Base-by-base conservation (phyloP, 306 rosid genomes). In the Pachyrhizus erosus region DNA sequence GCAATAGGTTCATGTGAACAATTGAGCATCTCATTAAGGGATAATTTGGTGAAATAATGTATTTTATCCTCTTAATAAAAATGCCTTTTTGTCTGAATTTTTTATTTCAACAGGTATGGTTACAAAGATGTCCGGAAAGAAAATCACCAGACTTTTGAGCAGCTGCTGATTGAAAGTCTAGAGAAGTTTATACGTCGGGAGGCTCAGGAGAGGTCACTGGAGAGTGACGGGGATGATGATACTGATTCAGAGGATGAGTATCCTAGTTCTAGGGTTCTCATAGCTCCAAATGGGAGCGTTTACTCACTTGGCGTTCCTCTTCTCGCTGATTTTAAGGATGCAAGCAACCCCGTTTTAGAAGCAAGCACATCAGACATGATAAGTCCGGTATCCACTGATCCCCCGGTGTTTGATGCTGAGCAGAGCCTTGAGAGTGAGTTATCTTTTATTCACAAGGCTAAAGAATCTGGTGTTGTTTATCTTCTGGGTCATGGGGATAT, bases 401-500 rank as follows among this genome's bases (percentile, higher is more conserved):
- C 84, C 64, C 78, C 85, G 2, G 29, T 54, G 74, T 54, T 87
- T 20, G 98, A 91, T 87, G 86, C 93, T 4, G 99, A 91, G 79
- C 97, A 91, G 79, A 88, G 97, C 86, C 91, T 95, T 42, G 99
- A 91, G 55, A 80, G 93, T 78, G 99, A 95, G 85, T 84, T 95
- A n/a, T 95, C 97, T 66, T 93, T 93, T 82, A 93, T 95, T 73
- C 93, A 64, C 84, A 93, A 93, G 87, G 98, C 99, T 31, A 95
- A 89, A 87, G 99, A 95, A 86, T 93, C 96, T 3, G 99, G 99
- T 43, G 93, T 95, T 43, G 98, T 93, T 58, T 95, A 95, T 86
- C 98, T 93, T 84, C 98, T 95, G 49, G 98, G 99, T 73, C 99
- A 93, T 31, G 99, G 99, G 61, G 94, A 93, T 78, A 91, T 93